A percentile compares a stretch with the other conserved stretches of the same genome.
These are phyloP conservation scores for Podospora tetraspora DNA, from an alignment of 495 filamentous ascomycete species.

Conservation along the genomic window DNA sequence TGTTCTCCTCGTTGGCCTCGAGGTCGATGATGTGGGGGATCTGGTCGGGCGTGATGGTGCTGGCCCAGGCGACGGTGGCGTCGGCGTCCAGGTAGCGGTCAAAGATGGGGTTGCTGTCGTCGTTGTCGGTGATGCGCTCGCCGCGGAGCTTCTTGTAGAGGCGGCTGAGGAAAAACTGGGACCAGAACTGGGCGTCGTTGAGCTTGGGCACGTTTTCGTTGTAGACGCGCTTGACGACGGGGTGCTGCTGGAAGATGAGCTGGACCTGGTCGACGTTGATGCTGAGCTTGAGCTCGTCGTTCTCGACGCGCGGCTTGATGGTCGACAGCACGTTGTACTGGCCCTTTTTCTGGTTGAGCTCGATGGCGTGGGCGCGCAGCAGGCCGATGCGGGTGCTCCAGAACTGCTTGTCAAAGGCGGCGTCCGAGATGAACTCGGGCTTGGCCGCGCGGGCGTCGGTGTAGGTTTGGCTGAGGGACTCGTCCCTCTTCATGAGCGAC, in stretches of 20 bases:
- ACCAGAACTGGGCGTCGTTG: constrained; percentile 79
- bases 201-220: constrained; percentile 88
- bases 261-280: constrained; percentile 89
- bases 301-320: constrained; percentile 75
- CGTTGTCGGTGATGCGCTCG: constrained; percentile 70
- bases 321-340: constrained; percentile 88
- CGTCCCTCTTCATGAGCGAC: constrained; percentile 73
- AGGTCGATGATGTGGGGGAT: constrained; percentile 88
- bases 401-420: constrained; percentile 81
- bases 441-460: constrained; percentile 72
- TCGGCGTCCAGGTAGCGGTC: constrained; percentile 77
- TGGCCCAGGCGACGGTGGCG: constrained; percentile 49
- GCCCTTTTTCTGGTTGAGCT: constrained; percentile 75
- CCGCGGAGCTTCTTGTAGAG: constrained; percentile 89
- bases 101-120: constrained; percentile 66
- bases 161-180: constrained; percentile 80
- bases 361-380: constrained; percentile 84
- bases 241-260: constrained; percentile 88
- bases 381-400: constrained; percentile 83
- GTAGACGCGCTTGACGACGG: constrained; percentile 83
- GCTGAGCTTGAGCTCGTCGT: constrained; percentile 71
- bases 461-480: constrained; percentile 69
- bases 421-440: constrained; percentile 69
- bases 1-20: constrained; percentile 88
- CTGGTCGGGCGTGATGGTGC: constrained; percentile 49